These are phyloP conservation scores for Salix viminalis DNA, from an alignment of 345 rosid species.

Conservation along the genomic window DNA sequence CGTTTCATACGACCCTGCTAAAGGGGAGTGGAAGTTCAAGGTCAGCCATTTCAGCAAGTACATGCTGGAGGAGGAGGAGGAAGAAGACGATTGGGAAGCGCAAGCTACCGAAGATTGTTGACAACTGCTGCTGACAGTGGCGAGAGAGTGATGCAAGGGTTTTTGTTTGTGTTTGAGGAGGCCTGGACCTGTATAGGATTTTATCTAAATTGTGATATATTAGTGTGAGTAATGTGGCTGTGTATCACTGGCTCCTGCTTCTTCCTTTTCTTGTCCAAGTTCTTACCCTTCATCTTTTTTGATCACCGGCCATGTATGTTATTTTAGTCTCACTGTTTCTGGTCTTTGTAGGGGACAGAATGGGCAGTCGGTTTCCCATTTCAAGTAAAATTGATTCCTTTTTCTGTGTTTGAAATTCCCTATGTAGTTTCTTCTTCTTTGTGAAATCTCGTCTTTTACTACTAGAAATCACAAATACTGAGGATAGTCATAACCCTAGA, in stretches of 20 bases:
- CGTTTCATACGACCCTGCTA: slow-evolving; percentile 67
- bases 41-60: slow-evolving; percentile 78
- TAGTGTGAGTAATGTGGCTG: slow-evolving; percentile 1
- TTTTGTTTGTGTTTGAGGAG: background rate
- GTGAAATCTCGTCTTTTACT: too few relatives aligned
- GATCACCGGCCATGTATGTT: background rate
- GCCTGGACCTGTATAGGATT: slow-evolving; percentile 4
- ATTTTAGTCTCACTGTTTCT: too few relatives aligned
- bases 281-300: too few relatives aligned
- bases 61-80: slow-evolving; percentile 42
- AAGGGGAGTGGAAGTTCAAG: slow-evolving; percentile 90
- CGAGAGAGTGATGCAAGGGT: background rate
- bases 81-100: slow-evolving; percentile 18
- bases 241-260: background rate
- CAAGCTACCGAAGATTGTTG: slow-evolving; percentile 18
- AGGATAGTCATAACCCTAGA: too few relatives aligned
- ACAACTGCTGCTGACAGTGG: slow-evolving; percentile 1
- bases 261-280: background rate
- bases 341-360: too few relatives aligned
- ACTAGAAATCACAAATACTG: too few relatives aligned
- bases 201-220: slow-evolving; percentile 3
- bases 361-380: background rate
- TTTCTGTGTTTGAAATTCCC: background rate
- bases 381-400: background rate
- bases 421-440: background rate